Conservation (phyloP, 805 yeast species). For the Teunomyces stri region DNA sequence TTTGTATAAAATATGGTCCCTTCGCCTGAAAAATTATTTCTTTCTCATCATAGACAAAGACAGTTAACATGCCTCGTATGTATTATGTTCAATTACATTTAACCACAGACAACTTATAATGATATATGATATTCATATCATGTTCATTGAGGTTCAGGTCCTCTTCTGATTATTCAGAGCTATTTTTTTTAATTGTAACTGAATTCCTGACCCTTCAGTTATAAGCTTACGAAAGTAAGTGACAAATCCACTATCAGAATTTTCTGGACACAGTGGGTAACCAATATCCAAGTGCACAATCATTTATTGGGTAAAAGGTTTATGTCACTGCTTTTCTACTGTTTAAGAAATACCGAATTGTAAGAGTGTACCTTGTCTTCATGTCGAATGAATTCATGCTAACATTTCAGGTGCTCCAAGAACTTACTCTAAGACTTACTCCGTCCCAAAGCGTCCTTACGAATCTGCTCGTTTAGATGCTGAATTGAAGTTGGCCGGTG, state of each 20-base stretch:
- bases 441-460: conserved; percentile 99
- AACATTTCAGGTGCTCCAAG: conserved; percentile 83
- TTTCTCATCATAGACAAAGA: conserved; percentile 8
- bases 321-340: not conserved
- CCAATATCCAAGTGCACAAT: too few relatives aligned
- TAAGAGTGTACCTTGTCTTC: not conserved
- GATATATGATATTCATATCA: conserved; percentile 1
- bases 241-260: not conserved
- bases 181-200: conserved; percentile 46
- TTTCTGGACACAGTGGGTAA: not conserved
- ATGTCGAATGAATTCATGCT: not conserved
- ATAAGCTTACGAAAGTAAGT: conserved; percentile 25
- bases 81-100: conserved; percentile 17
- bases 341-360: not conserved
- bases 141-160: conserved; percentile 66
- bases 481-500: conserved; percentile 99
- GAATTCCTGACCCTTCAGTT: conserved; percentile 89
- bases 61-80: conserved; percentile 64
- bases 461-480: conserved; percentile 99
- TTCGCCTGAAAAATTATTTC: conserved; percentile 1
- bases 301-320: too few relatives aligned
- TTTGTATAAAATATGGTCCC: not conserved
- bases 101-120: conserved; percentile 3
- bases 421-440: conserved; percentile 98
- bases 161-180: conserved; percentile 38